phyloP scores from a whole-genome alignment of 371 early-diverging fungal genomes.

The Apophysomyces ossiformis region DNA sequence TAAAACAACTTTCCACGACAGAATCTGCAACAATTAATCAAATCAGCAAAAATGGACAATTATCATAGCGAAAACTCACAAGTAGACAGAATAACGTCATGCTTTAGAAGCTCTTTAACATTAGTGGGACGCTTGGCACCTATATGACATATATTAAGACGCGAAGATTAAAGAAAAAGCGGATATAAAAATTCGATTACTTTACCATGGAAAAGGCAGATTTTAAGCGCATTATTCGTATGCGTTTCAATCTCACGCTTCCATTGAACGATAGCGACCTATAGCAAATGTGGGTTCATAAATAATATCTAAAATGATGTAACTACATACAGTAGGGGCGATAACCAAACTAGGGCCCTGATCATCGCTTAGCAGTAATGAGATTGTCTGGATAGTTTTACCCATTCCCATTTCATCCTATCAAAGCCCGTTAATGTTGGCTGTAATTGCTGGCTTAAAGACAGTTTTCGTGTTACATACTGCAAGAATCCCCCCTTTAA shows the following conservation, averaged over 20 bases:
- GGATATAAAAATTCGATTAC: not conserved
- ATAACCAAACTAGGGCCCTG: constrained; percentile 84
- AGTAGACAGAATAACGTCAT: constrained; percentile 88
- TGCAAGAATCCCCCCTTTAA: constrained; percentile 85
- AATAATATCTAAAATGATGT: not conserved
- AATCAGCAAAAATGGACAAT: not conserved
- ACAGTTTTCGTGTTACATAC: constrained; percentile 33
- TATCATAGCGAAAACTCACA: constrained; percentile 47
- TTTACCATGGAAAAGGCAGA: constrained; percentile 75
- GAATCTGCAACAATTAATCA: constrained; percentile 50
- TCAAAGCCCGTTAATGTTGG: not conserved
- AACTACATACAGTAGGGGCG: constrained; percentile 70
- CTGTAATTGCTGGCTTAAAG: not conserved
- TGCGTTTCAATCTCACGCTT: constrained; percentile 77
- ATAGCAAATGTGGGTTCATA: not conserved
- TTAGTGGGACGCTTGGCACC: constrained; percentile 57
- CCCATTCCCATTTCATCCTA: constrained; percentile 98
- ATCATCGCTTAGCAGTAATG: constrained; percentile 72
- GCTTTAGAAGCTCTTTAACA: constrained; percentile 52
- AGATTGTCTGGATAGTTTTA: constrained; percentile 97
- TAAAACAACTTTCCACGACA: constrained; percentile 74
- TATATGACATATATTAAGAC: constrained; percentile 14
- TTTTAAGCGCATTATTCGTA: constrained; percentile 65
- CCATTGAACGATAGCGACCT: constrained; percentile 93
- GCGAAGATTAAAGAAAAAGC: not conserved